Base-by-base conservation (phyloP, 495 filamentous ascomycete genomes). In the Aspergillus campestris region DNA sequence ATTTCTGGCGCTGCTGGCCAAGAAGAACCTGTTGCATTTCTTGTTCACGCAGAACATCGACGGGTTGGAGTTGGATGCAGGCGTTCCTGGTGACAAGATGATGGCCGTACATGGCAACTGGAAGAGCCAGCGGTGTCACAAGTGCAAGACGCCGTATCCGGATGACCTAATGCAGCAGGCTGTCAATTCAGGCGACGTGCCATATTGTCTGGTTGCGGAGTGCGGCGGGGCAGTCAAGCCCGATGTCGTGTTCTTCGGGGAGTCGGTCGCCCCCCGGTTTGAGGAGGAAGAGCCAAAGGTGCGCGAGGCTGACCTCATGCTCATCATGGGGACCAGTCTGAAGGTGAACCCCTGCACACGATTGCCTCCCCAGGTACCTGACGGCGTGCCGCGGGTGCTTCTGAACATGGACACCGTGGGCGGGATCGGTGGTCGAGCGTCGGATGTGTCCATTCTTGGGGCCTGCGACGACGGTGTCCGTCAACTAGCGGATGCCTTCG, bases 21-120 rank as follows among this genome's bases (percentile, higher is more conserved):
- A 79, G 36, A 90, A 87, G 64, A 72, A 74, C 7, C 62, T 90
- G 10, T 67, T 96, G 5, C 68, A 81, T 42, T 87, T 84, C 66
- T 65, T 87, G 13, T 94, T 94, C 63, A 95, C 89, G 3, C 90
- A 95, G 60, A 96, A 96, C 61, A 91, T 95, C 57, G 90, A 96
- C 65, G 83, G 81, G 42, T 70, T 96, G 12, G 90, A 96, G 60
- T 72, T 84, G 13, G 74, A 75, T 44, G 89, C 89, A 8, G 90
- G 90, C 14, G 79, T 95, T 7, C 84, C 86, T 0, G 59, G 56
- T 0, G 77, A 88, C 6, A 77, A 78, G 55, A 82, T 95, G 35
- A 71, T 95, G 5, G 85, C 90, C 60, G 82, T 83, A 7, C 90
- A 96, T 64, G 90, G 90, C 32, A 88, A 80, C 52, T 96, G 94